Evolutionary conservation across 2,329 filamentous ascomycete genomes (phyloP).

Genomic region (Curvularia sp.): DNA sequence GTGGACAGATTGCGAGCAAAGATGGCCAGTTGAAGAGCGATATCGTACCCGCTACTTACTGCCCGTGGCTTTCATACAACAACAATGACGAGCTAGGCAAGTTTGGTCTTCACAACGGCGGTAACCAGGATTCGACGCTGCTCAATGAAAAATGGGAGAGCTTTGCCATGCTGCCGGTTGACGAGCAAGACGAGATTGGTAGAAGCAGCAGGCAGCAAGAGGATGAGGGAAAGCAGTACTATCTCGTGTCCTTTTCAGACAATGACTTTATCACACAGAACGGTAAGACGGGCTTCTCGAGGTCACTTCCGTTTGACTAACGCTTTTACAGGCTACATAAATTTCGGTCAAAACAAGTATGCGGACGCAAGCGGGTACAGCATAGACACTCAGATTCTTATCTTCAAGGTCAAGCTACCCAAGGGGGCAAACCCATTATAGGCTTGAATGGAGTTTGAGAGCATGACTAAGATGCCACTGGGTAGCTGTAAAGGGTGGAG

Average conservation of each 20-base stretch:
- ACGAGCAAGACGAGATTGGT: slow-evolving; percentile 50
- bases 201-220: slow-evolving; percentile 45
- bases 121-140: slow-evolving; percentile 62
- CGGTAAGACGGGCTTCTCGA: slow-evolving; percentile 50
- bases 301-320: not conserved
- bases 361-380: slow-evolving; percentile 64
- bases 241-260: slow-evolving; percentile 71
- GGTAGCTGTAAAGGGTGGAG: not conserved
- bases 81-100: slow-evolving; percentile 67
- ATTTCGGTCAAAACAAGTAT: slow-evolving; percentile 64
- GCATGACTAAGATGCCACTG: not conserved
- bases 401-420: slow-evolving; percentile 65
- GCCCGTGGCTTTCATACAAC: slow-evolving; percentile 72
- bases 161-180: slow-evolving; percentile 65
- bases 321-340: slow-evolving; percentile 57
- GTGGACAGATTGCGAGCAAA: slow-evolving; percentile 55
- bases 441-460: too few relatives aligned
- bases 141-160: slow-evolving; percentile 83
- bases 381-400: slow-evolving; percentile 68
- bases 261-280: slow-evolving; percentile 80
- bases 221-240: slow-evolving; percentile 66
- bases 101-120: slow-evolving; percentile 74
- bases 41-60: slow-evolving; percentile 67
- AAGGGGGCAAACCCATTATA: slow-evolving; percentile 4
- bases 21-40: slow-evolving; percentile 61